Base-by-base conservation (phyloP, 345 rosid genomes). In the Trapa bicornis region DNA sequence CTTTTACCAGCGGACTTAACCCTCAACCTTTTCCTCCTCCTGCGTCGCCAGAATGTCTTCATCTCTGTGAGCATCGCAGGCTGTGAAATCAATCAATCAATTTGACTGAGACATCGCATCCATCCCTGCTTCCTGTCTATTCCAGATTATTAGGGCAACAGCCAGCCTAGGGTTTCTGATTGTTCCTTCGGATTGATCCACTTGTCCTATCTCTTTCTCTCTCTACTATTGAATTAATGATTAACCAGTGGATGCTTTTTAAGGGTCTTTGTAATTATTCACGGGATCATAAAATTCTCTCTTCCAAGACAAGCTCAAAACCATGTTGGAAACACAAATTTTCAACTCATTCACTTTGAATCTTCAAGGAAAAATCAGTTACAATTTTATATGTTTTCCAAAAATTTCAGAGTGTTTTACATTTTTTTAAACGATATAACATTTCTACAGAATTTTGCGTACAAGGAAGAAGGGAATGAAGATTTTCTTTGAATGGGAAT, bases 211-310 rank as follows among this genome's bases (percentile, higher is more conserved):
- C 36, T 61, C 37, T 69, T 57, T 63, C 61, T 45, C 47, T 63
- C 66, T 45, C 17, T 62, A 8, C 72, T 53, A 22, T 22, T 22
- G 29, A 22, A 22, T 22, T 22, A 50, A 41, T 50, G 69, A 61
- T 69, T 67, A 16, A 54, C 22, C 60, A 54, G n/a, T n/a, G 60
- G 60, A 54, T 17, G 54, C n/a, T 53, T 22, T 9, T 47, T 15
- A 39, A 43, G 70, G 68, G 66, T 75, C 66, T n/a, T 67, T 71
- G 62, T 22, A 22, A 22, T 71, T 47, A 37, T 66, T 85, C 87
- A 37, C 9, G 42, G 81, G 80, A 71, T 76, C 29, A 67, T 68
- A n/a, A 16, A 43, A 65, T 70, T 68, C 74, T 68, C 50, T 63
- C 50, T 61, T 13, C 66, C 6, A 43, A 7, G 32, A 37, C 50